A percentile compares a stretch with the other conserved stretches of the same genome.
phyloP scores from a whole-genome alignment of 108 stramenopile genomes.

The Cyclostephanos invisitatus region DNA sequence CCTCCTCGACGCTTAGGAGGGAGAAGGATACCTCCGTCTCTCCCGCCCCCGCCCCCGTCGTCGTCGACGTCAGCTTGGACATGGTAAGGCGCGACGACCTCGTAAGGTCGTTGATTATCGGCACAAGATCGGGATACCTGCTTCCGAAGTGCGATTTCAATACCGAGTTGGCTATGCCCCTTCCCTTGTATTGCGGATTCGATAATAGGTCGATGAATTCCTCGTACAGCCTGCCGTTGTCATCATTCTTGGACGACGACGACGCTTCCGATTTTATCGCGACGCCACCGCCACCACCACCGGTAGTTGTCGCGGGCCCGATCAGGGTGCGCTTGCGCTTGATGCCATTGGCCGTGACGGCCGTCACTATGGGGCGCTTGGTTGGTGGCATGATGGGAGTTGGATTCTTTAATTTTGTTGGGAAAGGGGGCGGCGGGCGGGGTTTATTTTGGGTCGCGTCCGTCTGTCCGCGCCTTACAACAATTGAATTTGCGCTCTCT shows the following conservation, averaged over 20 bases:
- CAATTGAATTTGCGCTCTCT: too few species aligned
- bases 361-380: conserved; percentile 23
- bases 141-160: conserved; percentile 65
- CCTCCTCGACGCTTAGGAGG: conserved; percentile 63
- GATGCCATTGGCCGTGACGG: conserved; percentile 15
- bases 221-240: conserved; percentile 41
- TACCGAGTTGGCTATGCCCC: conserved; percentile 66
- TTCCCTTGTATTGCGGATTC: conserved; percentile 46
- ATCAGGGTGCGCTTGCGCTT: conserved; percentile 19
- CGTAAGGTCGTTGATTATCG: conserved; percentile 79
- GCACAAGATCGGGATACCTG: conserved; percentile 57
- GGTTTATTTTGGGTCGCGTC: too few species aligned
- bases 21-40: conserved; percentile 71
- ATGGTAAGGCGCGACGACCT: conserved; percentile 67
- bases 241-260: not conserved
- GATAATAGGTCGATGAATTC: conserved; percentile 66
- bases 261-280: conserved; percentile 5
- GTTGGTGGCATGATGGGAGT: conserved; percentile 27
- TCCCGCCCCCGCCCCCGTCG: conserved; percentile 7
- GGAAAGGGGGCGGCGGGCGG: too few species aligned
- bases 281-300: not conserved
- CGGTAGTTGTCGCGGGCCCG: not conserved
- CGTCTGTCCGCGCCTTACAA: too few species aligned
- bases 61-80: conserved; percentile 48
- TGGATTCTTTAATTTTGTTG: conserved; percentile 7